Evolutionary conservation across 1,284 basidiomycete genomes (phyloP).

Genomic region (Sphagnurus paluster): DNA sequence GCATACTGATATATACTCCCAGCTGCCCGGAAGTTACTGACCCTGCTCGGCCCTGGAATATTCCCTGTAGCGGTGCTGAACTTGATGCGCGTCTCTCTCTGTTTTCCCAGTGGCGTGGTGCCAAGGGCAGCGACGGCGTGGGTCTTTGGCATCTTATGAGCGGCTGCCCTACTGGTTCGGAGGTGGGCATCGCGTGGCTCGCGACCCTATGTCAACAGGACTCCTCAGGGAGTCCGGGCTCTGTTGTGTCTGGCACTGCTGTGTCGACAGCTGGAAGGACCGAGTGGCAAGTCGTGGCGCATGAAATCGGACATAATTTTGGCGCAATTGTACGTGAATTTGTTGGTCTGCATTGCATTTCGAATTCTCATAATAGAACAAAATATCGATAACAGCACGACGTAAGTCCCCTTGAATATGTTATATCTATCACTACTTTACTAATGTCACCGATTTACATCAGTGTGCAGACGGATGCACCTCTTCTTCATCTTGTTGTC

Average conservation of each 20-base stretch:
- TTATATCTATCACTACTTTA: conserved; percentile 6
- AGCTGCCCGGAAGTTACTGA: conserved; percentile 57
- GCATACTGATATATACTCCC: conserved; percentile 2
- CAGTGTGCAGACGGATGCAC: conserved; percentile 73
- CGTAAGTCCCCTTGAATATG: conserved; percentile 35
- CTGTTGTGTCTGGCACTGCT: conserved; percentile 77
- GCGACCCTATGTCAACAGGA: conserved; percentile 69
- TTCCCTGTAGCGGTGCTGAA: conserved; percentile 45
- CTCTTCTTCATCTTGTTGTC: conserved; percentile 66
- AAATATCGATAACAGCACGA: conserved; percentile 49
- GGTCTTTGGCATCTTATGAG: conserved; percentile 94
- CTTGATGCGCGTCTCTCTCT: conserved; percentile 66
- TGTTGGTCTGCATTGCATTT: conserved; percentile 6
- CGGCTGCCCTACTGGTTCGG: conserved; percentile 79
- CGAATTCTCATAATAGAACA: conserved; percentile 14
- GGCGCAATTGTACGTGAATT: conserved; percentile 76
- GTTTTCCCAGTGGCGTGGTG: conserved; percentile 85
- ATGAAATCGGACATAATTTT: conserved; percentile 92
- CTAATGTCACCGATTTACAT: conserved; percentile 4
- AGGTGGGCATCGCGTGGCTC: conserved; percentile 92
- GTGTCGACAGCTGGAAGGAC: conserved; percentile 77
- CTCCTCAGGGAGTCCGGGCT: conserved; percentile 45
- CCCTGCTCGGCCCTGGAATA: conserved; percentile 55
- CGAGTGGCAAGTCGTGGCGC: conserved; percentile 83
- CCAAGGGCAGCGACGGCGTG: conserved; percentile 66